Evolutionary conservation across 1,284 basidiomycete genomes (phyloP).

Genomic region (Sporisorium graminicola): DNA sequence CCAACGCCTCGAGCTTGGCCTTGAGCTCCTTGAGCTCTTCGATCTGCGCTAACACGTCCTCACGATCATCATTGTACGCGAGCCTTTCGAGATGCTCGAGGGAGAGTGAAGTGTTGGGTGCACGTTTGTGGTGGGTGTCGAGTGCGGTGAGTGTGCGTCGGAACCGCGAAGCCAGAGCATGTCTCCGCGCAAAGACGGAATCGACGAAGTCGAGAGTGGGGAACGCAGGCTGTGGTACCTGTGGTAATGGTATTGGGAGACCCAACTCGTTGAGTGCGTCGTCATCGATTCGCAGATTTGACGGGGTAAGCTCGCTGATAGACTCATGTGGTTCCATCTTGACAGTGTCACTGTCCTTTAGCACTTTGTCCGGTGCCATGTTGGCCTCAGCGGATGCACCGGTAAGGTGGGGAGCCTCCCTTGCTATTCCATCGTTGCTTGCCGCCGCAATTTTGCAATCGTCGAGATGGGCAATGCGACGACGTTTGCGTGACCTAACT

Average conservation of each 20-base stretch:
- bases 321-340: neutral
- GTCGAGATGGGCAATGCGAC: constrained; percentile 22
- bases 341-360: neutral
- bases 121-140: constrained; percentile 42
- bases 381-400: constrained; percentile 1
- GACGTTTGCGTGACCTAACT: constrained; percentile 36
- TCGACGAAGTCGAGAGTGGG: constrained; percentile 42
- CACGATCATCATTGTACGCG: constrained; percentile 59
- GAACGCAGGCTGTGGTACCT: constrained; percentile 41
- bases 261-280: constrained; percentile 30
- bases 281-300: neutral
- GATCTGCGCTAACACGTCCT: constrained; percentile 46
- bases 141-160: constrained; percentile 37
- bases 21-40: constrained; percentile 54
- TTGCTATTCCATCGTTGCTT: neutral
- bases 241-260: constrained; percentile 31
- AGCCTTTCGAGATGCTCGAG: constrained; percentile 61
- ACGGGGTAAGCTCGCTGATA: neutral
- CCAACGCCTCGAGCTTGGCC: constrained; percentile 54
- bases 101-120: constrained; percentile 41
- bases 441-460: neutral
- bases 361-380: neutral
- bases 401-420: neutral
- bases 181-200: constrained; percentile 45
- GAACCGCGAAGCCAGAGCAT: constrained; percentile 39